Evolutionary conservation across 2,329 filamentous ascomycete genomes (phyloP), one percentile per base, ranked within the genome.

Genomic region (Exophiala calicioides): DNA sequence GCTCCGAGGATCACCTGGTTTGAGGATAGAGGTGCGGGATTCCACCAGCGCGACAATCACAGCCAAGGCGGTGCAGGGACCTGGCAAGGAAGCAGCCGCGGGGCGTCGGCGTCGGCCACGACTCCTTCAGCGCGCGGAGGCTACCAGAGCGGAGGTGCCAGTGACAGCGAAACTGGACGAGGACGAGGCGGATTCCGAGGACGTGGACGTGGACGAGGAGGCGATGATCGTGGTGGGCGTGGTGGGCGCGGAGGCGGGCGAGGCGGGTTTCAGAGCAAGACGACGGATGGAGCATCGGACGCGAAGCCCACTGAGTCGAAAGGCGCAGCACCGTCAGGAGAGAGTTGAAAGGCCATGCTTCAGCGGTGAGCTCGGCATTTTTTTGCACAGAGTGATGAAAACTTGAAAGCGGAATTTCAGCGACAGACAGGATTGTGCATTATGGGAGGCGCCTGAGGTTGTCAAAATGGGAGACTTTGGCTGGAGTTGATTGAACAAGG

Each of bases 1-100:
- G 87, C 86, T 69, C 88, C 89, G 10, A 80, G 88, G 46, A 83
- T 95, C 51, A 90, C 90, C 73, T 80, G 90, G 62, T 95, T 90
- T 71, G 81, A 87, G 62, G 84, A 86, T 35, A 82, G 80, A 58
- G 79, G 80, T 59, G 23, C 34, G 2, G 33, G 41, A 16, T 75
- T 64, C 57, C 68, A 65, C 64, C 74, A 66, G 63, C 51, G 49
- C 33, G 52, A 60, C 16, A 50, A 32, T 34, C 53, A 48, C 20
- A 57, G 56, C 29, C 66, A 68, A 44, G 69, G 68, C 39, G 76
- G 77, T 50, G 77, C 77, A 20, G 79, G 78, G 20, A 76, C 70
- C 35, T 83, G 79, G 79, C 73, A 77, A 57, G 62, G 62, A 36
- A 72, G 69, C 61, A 79, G 65, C 58, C 81, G 86, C 36, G 82